Conservation (phyloP, 164 flowering plant genomes). For the Houttuynia cordata region DNA sequence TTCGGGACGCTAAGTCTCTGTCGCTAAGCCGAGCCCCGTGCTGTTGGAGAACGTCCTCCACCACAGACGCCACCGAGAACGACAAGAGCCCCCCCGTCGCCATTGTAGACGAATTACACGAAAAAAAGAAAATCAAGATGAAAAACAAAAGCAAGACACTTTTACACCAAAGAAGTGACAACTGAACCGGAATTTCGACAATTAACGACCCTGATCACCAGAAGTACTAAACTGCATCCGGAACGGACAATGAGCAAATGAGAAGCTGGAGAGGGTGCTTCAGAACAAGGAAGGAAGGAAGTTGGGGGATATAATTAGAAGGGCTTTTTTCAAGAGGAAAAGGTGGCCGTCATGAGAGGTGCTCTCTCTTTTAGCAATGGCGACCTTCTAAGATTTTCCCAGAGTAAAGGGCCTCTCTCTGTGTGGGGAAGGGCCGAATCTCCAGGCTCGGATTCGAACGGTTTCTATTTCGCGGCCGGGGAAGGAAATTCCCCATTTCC, state of each 20-base stretch:
- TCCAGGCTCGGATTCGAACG: constrained; percentile 6
- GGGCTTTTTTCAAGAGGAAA: neutral
- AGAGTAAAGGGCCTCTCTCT: no score
- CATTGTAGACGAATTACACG: neutral
- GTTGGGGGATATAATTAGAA: neutral
- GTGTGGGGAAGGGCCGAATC: constrained; percentile 1
- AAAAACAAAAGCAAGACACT: neutral
- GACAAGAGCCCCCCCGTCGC: constrained; percentile 6
- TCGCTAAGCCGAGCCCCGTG: constrained; percentile 34
- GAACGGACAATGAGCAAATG: no score
- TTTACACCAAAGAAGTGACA: neutral
- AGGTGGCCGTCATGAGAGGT: neutral
- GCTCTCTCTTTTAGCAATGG: neutral
- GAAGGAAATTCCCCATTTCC: neutral
- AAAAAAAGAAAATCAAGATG: no score
- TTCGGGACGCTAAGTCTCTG: constrained; percentile 42
- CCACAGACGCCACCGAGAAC: constrained; percentile 25
- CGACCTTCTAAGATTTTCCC: constrained; percentile 3
- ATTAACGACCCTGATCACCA: no score
- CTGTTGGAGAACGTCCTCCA: constrained; percentile 65
- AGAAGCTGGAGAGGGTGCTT: no score
- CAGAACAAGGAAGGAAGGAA: neutral
- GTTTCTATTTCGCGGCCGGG: constrained; percentile 2
- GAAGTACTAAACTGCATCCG: no score
- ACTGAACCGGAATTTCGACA: no score